Evolutionary conservation across 192 early-diverging fungal species (phyloP).

Genomic region (Coemansia sp.): DNA sequence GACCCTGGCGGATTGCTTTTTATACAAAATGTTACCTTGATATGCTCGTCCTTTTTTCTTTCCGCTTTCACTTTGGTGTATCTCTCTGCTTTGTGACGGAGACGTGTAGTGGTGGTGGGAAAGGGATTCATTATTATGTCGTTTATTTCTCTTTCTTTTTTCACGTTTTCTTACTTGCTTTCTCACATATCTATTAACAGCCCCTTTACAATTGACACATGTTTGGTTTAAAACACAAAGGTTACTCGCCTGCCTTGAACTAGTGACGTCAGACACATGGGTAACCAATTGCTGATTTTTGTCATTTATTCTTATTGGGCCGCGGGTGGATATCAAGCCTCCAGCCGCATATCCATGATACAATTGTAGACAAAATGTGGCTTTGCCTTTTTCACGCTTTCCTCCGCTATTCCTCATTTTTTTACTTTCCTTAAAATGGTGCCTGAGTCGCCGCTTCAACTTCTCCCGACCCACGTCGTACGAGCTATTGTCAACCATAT

Average conservation of each 20-base stretch:
- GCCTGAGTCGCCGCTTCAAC: not conserved
- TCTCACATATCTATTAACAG: not conserved
- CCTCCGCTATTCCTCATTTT: not conserved
- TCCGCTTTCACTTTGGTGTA: not conserved
- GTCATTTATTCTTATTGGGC: not conserved
- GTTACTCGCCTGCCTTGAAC: no score
- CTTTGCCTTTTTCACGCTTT: not conserved
- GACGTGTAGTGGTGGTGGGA: not conserved
- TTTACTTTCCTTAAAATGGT: not conserved
- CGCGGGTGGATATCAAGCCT: not conserved
- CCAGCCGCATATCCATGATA: not conserved
- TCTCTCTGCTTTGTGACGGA: not conserved
- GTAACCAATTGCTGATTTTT: no score
- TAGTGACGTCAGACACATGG: no score
- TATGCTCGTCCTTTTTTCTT: not conserved
- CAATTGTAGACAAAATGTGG: no score
- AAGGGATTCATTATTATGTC: not conserved
- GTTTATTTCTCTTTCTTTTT: not conserved
- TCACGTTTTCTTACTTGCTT: not conserved
- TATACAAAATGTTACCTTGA: constrained; percentile 3
- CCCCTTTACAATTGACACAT: not conserved
- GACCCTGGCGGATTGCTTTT: not conserved
- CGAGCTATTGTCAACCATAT: not conserved
- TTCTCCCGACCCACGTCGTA: not conserved
- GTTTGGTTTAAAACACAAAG: no score